These are phyloP conservation scores for Penicillium herquei DNA, from an alignment of 495 filamentous ascomycete genomes.

Conservation along the genomic window DNA sequence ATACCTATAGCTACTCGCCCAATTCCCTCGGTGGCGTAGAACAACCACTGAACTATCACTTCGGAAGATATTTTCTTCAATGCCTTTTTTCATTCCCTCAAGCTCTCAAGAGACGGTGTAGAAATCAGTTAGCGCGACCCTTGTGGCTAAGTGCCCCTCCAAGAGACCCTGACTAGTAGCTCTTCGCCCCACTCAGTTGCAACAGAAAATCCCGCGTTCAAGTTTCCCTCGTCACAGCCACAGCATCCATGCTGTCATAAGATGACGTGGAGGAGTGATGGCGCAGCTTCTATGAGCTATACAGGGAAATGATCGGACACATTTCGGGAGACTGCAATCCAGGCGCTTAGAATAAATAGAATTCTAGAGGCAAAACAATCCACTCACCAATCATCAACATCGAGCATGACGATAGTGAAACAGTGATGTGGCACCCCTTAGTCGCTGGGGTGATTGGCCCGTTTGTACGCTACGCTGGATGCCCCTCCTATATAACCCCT, in stretches of 20 bases:
- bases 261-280: not conserved
- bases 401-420: conserved; percentile 1
- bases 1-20: no score
- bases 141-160: not conserved
- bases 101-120: no score
- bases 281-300: not conserved
- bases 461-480: not conserved
- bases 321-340: not conserved
- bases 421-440: not conserved
- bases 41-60: no score
- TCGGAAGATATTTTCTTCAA: no score
- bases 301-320: not conserved
- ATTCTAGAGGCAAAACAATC: not conserved
- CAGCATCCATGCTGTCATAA: not conserved
- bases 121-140: no score
- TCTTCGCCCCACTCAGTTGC: not conserved
- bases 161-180: not conserved
- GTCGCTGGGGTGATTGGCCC: conserved; percentile 1
- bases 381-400: not conserved
- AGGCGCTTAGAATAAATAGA: not conserved
- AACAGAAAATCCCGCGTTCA: not conserved
- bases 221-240: not conserved
- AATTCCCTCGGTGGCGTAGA: no score
- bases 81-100: no score
- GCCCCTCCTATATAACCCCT: conserved; percentile 5